These are phyloP conservation scores for Fusarium camptoceras DNA, from an alignment of 2,329 filamentous ascomycete species.

Conservation along the genomic window DNA sequence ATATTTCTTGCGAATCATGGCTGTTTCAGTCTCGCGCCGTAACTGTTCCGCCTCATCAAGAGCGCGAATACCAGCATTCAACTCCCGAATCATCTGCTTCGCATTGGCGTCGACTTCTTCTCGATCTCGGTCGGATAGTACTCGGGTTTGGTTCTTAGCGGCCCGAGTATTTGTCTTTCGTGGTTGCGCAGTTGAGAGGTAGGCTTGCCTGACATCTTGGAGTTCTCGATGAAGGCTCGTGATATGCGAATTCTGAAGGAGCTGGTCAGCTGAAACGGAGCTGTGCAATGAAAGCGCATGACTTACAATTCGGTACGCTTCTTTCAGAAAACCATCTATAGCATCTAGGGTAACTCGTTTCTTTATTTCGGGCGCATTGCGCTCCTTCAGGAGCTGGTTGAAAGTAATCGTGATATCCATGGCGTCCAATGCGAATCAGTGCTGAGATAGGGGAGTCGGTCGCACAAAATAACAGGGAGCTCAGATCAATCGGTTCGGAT, in stretches of 20 bases:
- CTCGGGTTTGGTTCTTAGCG: slow-evolving; percentile 60
- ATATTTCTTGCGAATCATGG: slow-evolving; percentile 77
- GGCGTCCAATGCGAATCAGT: slow-evolving; percentile 28
- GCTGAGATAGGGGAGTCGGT: slow-evolving; percentile 10
- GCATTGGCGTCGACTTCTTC: slow-evolving; percentile 90
- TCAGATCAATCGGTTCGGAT: background rate
- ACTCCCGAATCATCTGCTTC: slow-evolving; percentile 84
- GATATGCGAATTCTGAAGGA: slow-evolving; percentile 82
- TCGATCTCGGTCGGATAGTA: slow-evolving; percentile 83
- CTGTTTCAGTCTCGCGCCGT: slow-evolving; percentile 79
- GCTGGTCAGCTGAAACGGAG: slow-evolving; percentile 31
- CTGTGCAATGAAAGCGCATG: slow-evolving; percentile 30
- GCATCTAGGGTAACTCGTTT: slow-evolving; percentile 59
- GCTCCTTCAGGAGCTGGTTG: slow-evolving; percentile 73
- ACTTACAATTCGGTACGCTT: slow-evolving; percentile 90
- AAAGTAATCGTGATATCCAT: slow-evolving; percentile 77
- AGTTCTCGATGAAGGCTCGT: slow-evolving; percentile 83
- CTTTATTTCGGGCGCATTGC: slow-evolving; percentile 62
- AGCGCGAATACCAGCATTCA: slow-evolving; percentile 82
- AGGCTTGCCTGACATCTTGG: slow-evolving; percentile 84
- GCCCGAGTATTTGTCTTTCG: slow-evolving; percentile 65
- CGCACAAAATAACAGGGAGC: slow-evolving; percentile 1
- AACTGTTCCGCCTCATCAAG: slow-evolving; percentile 86
- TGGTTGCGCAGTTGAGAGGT: slow-evolving; percentile 83
- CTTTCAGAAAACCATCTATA: slow-evolving; percentile 89